Evolutionary conservation across 2,329 filamentous ascomycete genomes (phyloP).

Genomic region (Penicillium janthinellum): DNA sequence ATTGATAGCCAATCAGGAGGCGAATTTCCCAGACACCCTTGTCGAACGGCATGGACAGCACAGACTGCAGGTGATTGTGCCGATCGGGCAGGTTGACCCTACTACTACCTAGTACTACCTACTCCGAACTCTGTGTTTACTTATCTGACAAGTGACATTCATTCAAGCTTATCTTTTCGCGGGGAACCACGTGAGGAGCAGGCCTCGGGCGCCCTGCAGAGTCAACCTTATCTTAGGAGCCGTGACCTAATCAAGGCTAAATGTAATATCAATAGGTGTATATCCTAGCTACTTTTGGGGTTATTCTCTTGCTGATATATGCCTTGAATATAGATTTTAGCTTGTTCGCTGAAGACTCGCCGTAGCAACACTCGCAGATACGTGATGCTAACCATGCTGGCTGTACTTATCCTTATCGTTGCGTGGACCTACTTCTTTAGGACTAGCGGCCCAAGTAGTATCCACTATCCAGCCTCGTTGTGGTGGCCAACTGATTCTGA

Average conservation of each 20-base stretch:
- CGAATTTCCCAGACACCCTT: neutral
- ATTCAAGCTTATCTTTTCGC: conserved; percentile 21
- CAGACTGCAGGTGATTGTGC: neutral
- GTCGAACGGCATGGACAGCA: too few relatives aligned
- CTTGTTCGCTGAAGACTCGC: too few relatives aligned
- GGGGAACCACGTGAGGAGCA: conserved; percentile 11
- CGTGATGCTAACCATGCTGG: neutral
- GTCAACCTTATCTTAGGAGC: neutral
- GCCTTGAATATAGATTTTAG: too few relatives aligned
- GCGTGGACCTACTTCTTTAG: conserved; percentile 26
- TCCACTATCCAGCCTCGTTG: too few relatives aligned
- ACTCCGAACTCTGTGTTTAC: neutral
- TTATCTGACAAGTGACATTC: conserved; percentile 2
- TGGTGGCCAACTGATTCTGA: too few relatives aligned
- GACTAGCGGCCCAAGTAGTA: conserved; percentile 10
- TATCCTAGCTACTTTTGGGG: neutral
- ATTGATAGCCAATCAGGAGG: conserved; percentile 16
- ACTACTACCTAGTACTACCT: neutral
- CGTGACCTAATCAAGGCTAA: neutral
- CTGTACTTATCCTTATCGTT: conserved; percentile 1
- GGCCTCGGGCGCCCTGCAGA: neutral
- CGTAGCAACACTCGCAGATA: neutral
- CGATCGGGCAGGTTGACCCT: conserved; percentile 20
- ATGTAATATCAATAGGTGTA: neutral
- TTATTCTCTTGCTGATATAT: too few relatives aligned